These are phyloP conservation scores for Herpetomonas muscarum DNA, from an alignment of 208 protist genomes.

Conservation along the genomic window DNA sequence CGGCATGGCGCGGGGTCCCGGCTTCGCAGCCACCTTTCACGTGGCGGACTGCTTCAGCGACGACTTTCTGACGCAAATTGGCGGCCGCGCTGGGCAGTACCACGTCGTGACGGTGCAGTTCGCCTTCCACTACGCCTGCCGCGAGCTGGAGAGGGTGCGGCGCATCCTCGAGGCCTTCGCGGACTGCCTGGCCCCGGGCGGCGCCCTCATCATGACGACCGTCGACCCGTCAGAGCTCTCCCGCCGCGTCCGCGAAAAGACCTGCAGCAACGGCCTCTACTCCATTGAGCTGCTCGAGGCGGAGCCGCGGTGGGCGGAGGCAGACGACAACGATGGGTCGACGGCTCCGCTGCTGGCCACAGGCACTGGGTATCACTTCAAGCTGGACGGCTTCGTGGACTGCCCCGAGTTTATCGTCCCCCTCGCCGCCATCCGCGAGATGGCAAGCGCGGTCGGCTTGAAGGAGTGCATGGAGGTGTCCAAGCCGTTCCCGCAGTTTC, in stretches of 20 bases:
- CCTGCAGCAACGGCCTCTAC: constrained; percentile 30
- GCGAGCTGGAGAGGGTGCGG: constrained; percentile 35
- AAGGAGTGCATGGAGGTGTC: constrained; percentile 15
- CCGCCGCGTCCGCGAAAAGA: constrained; percentile 21
- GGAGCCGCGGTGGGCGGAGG: constrained; percentile 12
- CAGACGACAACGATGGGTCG: not conserved
- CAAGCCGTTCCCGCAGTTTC: constrained; percentile 32
- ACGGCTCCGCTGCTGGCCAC: constrained; percentile 17
- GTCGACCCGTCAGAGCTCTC: constrained; percentile 51
- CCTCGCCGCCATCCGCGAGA: constrained; percentile 21
- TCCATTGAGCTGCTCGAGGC: constrained; percentile 24
- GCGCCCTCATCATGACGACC: constrained; percentile 75
- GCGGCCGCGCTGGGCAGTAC: constrained; percentile 51
- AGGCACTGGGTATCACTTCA: constrained; percentile 72
- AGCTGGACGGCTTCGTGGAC: constrained; percentile 85
- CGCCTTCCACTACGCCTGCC: constrained; percentile 86
- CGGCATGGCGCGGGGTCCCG: constrained; percentile 10
- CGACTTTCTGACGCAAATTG: constrained; percentile 35
- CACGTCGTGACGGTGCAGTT: constrained; percentile 82
- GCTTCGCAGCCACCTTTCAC: constrained; percentile 43
- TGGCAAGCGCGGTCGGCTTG: constrained; percentile 18
- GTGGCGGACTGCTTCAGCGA: constrained; percentile 78
- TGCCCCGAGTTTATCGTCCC: constrained; percentile 83
- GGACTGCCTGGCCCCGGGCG: constrained; percentile 35
- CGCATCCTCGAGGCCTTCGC: constrained; percentile 39